Evolutionary conservation across 176 grass and related monocot genomes (phyloP), one percentile per base, ranked within the genome.

Genomic region (Rhynchospora pubera): DNA sequence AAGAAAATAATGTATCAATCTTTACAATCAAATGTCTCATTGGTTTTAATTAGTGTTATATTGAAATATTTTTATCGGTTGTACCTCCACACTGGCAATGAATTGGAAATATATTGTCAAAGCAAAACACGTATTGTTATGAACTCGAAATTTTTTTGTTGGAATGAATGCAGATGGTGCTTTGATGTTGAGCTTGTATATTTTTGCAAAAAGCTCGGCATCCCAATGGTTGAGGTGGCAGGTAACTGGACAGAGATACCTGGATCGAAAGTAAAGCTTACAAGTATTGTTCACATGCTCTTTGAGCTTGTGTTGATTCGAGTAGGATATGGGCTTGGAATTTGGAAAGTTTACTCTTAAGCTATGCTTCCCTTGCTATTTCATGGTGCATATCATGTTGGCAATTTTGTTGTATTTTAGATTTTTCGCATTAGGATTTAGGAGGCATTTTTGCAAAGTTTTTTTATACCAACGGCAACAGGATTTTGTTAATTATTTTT

Each of bases 161-260:
- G 16, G n/a, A 12, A 80, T 71, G 48, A 46, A 82, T 80, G 32
- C 82, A 98, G 92, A 80, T 99, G 96, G 96, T 99, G 96, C 71
- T 99, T 99, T 39, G 96, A 99, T 53, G 96, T 99, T 39, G 96
- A 99, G 86, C 57, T 95, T 57, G 96, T 99, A 1, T 95, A 99
- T 82, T 85, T 99, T 9, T 99, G 92, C 86, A 99, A 99, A 66
- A 85, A 79, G 58, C 87, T 99, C 0, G 76, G 91, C 71, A 93
- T 99, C 60, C 91, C 92, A 12, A 98, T 98, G 89, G 64, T 83
- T 0, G 92, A 93, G 79, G 89, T 93, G 52, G 91, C 90, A n/a
- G 96, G 95, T 65, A 95, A 79, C 85, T 99, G 96, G 92, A 92
- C 92, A 1, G 96, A 99, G 69, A 95, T 99, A 83, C 92, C 96